phyloP scores from a whole-genome alignment of 768 basidiomycete species.

The Daedalea quercina region DNA sequence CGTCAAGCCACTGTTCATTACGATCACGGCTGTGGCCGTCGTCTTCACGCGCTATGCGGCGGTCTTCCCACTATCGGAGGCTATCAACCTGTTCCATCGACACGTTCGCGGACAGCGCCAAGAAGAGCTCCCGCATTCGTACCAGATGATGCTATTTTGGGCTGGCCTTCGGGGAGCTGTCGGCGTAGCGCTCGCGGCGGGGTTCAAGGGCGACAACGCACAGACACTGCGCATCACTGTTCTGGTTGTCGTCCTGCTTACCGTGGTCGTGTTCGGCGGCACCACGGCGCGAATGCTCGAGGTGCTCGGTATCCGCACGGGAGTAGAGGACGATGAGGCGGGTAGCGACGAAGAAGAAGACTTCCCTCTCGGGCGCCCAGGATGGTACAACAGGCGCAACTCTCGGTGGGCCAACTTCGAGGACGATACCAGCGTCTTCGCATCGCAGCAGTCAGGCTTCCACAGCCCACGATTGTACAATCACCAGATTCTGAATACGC shows the following conservation, averaged over 20 bases:
- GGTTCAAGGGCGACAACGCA: constrained; percentile 91
- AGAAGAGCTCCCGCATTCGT: constrained; percentile 94
- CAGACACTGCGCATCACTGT: constrained; percentile 90
- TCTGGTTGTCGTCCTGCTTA: constrained; percentile 91
- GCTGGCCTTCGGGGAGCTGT: constrained; percentile 95
- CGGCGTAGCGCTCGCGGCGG: constrained; percentile 94
- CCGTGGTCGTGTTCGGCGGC: constrained; percentile 91
- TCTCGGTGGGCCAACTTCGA: constrained; percentile 37
- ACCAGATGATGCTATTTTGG: constrained; percentile 99
- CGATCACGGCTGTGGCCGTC: constrained; percentile 86
- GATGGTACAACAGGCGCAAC: constrained; percentile 26
- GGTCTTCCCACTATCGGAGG: constrained; percentile 91
- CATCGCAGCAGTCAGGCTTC: constrained; percentile 11
- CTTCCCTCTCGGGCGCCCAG: constrained; percentile 19
- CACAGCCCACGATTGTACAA: constrained; percentile 43
- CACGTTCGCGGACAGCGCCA: constrained; percentile 80
- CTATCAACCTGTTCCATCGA: constrained; percentile 87
- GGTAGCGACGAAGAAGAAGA: constrained; percentile 48
- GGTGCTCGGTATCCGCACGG: constrained; percentile 90
- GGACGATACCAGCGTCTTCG: constrained; percentile 15
- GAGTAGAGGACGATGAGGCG: constrained; percentile 88
- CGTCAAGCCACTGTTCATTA: constrained; percentile 93
- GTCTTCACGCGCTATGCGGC: constrained; percentile 93
- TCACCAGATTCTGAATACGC: constrained; percentile 39
- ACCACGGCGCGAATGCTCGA: constrained; percentile 98